A percentile compares a stretch with the other conserved stretches of the same genome.
Evolutionary conservation across 345 rosid genomes (phyloP).

Genomic region (Viola odorata): DNA sequence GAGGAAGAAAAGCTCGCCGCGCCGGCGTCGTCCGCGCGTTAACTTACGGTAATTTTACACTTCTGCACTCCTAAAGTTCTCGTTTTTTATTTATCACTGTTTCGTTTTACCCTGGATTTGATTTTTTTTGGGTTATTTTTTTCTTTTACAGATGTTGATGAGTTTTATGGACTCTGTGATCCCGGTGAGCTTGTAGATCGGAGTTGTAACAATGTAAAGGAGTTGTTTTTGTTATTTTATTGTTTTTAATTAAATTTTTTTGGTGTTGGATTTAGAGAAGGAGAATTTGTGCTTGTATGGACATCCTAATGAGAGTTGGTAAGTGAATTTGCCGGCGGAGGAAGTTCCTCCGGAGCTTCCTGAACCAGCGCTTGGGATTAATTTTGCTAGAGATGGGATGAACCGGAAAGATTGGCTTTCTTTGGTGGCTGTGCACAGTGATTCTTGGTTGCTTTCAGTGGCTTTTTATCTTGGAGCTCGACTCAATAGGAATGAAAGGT

Average conservation of each 20-base stretch:
- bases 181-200: constrained; percentile 56
- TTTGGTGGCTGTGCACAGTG: constrained; percentile 25
- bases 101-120: background rate
- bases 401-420: constrained; percentile 27
- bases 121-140: background rate
- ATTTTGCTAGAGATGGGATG: constrained; percentile 30
- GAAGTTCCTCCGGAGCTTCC: constrained; percentile 28
- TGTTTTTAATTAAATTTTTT: background rate
- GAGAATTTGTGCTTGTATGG: constrained; percentile 27
- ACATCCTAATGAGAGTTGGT: constrained; percentile 21
- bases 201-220: background rate
- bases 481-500: constrained; percentile 22
- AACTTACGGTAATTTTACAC: constrained; percentile 45
- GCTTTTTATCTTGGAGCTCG: constrained; percentile 23
- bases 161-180: constrained; percentile 84
- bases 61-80: background rate
- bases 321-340: constrained; percentile 23
- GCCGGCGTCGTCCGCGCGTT: constrained; percentile 86
- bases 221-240: background rate
- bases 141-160: constrained; percentile 69
- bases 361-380: constrained; percentile 23
- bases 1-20: too few species aligned
- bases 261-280: constrained; percentile 11
- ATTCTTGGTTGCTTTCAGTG: constrained; percentile 25
- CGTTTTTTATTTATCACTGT: background rate